Evolutionary conservation across 345 rosid genomes (phyloP).

Genomic region (Fremontodendron californicum): DNA sequence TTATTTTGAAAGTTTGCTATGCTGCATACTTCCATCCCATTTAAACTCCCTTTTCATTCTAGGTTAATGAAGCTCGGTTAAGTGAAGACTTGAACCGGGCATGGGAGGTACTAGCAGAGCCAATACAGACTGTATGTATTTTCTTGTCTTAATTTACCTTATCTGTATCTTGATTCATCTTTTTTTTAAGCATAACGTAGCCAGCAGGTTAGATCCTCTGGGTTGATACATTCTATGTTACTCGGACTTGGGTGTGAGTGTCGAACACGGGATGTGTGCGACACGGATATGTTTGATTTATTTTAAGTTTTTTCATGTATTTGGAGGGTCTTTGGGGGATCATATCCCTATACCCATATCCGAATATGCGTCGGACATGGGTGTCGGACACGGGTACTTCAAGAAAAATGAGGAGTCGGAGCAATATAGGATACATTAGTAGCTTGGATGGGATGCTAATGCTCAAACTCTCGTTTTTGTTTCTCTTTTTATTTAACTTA

Average conservation of each 20-base stretch:
- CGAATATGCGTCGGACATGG: too few relatives aligned
- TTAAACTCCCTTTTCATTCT: slow-evolving; percentile 10
- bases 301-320: too few relatives aligned
- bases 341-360: too few relatives aligned
- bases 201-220: neutral
- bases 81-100: slow-evolving; percentile 70
- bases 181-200: neutral
- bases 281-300: too few relatives aligned
- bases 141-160: neutral
- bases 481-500: neutral
- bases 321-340: too few relatives aligned
- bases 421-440: neutral
- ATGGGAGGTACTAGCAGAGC: slow-evolving; percentile 97
- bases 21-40: neutral
- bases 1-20: neutral
- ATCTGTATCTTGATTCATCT: slow-evolving; percentile 6
- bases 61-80: slow-evolving; percentile 75
- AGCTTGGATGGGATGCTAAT: neutral
- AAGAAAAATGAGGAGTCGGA: too few relatives aligned
- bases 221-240: too few relatives aligned
- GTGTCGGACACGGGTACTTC: too few relatives aligned
- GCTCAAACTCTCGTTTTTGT: neutral
- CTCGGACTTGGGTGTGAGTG: too few relatives aligned
- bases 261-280: too few relatives aligned
- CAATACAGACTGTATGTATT: slow-evolving; percentile 70